Evolutionary conservation across 352 stramenopile genomes (phyloP), one percentile per base, ranked within the genome.

Genomic region (Achlya hypogyna): DNA sequence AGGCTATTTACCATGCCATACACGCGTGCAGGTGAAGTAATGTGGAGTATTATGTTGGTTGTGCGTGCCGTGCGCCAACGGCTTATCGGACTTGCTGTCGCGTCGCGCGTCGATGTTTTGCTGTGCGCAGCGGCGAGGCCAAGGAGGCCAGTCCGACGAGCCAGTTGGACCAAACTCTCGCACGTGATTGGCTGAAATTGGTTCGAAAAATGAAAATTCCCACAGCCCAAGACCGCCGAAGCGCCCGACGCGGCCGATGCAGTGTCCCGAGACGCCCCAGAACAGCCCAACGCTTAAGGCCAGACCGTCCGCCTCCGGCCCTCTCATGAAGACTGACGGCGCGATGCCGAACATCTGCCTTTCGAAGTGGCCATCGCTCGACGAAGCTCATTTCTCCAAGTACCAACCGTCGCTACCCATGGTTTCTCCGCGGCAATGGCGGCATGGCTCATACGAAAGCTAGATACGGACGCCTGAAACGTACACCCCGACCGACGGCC

Each of bases 401-500:
- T 56, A 29, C 25, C 22, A 53, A 5, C 40, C 42, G 5, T 35
- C 22, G 9, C 12, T 53, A n/a, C 58, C 58, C 20, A 65, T 65
- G 58, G 58, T 65, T 12, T 34, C 14, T 45, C 18, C 10, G 18
- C 22, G 8, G 14, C 32, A 62, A 10, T 23, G 27, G 6, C 29
- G 35, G 9, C 34, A 8, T 20, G 29, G 8, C 25, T 62, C 29
- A 62, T n/a, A 63, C 49, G 53, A n/a, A n/a, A 63, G 14, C 16
- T 64, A 65, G 58, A 65, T 65, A 8, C 58, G 58, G 14, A 51
- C 58, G 20, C 58, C 58, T 14, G 58, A 53, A 5, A 65, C 58
- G n/a, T 65, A 65, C 34, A 65, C 34, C 14, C 42, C 58, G 16
- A 58, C 34, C 5, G 34, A 65, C 28, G 35, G 16, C 45, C 23